These are phyloP conservation scores for Arabidopsis suecica DNA, from an alignment of 345 rosid species.

Conservation along the genomic window DNA sequence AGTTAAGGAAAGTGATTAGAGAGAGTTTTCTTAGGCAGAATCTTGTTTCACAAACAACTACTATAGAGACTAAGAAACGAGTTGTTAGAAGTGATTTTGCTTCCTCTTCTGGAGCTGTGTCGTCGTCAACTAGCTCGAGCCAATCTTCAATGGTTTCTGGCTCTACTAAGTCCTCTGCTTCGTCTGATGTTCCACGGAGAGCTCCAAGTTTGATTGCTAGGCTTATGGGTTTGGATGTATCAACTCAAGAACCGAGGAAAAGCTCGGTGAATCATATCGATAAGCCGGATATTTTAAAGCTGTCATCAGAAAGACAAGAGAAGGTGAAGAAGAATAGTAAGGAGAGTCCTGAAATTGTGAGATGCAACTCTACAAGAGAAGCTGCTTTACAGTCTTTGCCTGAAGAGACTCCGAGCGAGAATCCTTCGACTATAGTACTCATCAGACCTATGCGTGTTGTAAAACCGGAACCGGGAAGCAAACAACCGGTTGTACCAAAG, in stretches of 20 bases:
- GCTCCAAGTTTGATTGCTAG: slow-evolving; percentile 74
- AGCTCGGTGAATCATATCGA: slow-evolving; percentile 43
- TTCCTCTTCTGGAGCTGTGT: slow-evolving; percentile 53
- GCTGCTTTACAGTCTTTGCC: slow-evolving; percentile 33
- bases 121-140: slow-evolving; percentile 68
- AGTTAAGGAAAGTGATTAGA: slow-evolving; percentile 62
- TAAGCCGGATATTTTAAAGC: slow-evolving; percentile 49
- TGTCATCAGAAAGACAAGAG: slow-evolving; percentile 37
- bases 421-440: slow-evolving; percentile 61
- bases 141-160: slow-evolving; percentile 56
- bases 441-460: slow-evolving; percentile 58
- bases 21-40: slow-evolving; percentile 71
- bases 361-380: slow-evolving; percentile 41
- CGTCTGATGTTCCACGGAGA: slow-evolving; percentile 44
- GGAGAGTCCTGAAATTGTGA: slow-evolving; percentile 60
- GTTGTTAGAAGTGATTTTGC: slow-evolving; percentile 46
- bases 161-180: slow-evolving; percentile 48
- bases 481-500: slow-evolving; percentile 32
- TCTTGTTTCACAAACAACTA: slow-evolving; percentile 45
- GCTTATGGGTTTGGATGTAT: slow-evolving; percentile 90
- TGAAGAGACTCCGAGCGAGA: slow-evolving; percentile 41
- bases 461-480: slow-evolving; percentile 28
- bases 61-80: slow-evolving; percentile 34
- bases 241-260: slow-evolving; percentile 51
- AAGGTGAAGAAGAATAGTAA: slow-evolving; percentile 45